phyloP scores from a whole-genome alignment of 1,139 yeast genomes.

The Hemisphaericaspora subhashii region DNA sequence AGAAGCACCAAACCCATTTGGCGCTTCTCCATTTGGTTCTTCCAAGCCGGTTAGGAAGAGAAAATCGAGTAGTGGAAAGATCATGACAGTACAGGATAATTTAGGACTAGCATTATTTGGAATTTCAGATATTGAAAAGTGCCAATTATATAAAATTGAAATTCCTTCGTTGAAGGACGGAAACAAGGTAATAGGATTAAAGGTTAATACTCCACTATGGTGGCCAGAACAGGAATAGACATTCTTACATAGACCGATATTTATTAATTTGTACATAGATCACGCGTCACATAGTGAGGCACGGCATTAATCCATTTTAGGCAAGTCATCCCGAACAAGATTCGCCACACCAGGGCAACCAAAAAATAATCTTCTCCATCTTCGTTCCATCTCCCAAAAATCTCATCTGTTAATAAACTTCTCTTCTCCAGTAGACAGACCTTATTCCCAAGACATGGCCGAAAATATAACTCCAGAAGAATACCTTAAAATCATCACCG shows the following conservation, averaged over 20 bases:
- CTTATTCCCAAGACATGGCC: slow-evolving; percentile 8
- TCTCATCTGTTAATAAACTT: not conserved
- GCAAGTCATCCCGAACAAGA: too few species aligned
- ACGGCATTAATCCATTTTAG: too few species aligned
- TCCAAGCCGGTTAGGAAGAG: slow-evolving; percentile 34
- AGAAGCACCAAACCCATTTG: slow-evolving; percentile 13
- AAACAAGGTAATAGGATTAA: slow-evolving; percentile 37
- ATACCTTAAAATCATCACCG: slow-evolving; percentile 12
- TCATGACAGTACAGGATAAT: slow-evolving; percentile 57
- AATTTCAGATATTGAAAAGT: slow-evolving; percentile 40
- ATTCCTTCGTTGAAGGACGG: slow-evolving; percentile 25
- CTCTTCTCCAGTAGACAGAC: not conserved
- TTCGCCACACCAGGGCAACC: too few species aligned
- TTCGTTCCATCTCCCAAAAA: not conserved
- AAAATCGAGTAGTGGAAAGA: slow-evolving; percentile 54
- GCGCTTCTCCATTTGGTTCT: slow-evolving; percentile 34
- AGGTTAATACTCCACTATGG: slow-evolving; percentile 61
- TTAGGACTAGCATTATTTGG: slow-evolving; percentile 66
- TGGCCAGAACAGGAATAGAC: too few species aligned
- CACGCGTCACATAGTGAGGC: too few species aligned
- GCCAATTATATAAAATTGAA: slow-evolving; percentile 29
- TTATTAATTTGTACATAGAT: too few species aligned
- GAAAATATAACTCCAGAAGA: slow-evolving; percentile 14
- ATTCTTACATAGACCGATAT: slow-evolving; percentile 9
- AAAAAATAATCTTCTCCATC: not conserved